Base-by-base conservation (phyloP, 108 stramenopile genomes). In the Epithemia pelagica region DNA sequence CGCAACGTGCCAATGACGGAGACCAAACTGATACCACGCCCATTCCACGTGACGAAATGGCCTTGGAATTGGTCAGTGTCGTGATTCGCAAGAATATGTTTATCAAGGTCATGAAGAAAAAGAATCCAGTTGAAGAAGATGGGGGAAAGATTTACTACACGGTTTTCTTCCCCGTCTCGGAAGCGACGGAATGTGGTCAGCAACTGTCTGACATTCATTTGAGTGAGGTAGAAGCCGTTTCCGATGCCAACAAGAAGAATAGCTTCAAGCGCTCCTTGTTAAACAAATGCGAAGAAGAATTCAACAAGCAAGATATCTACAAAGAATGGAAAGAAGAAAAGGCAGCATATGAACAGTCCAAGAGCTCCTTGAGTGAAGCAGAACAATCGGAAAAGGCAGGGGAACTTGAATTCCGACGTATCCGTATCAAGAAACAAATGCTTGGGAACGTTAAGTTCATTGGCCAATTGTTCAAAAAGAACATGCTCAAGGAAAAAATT, bases 361-460 rank as follows among this genome's bases (percentile, higher is more conserved):
- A 90, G 73, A 37, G 46, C n/a, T 72, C 68, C 29, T 54, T 91
- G 30, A 86, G 82, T 37, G 89, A 83, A 28, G 68, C 83, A 10
- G 87, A 91, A 66, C 74, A 66, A 19, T 66, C 67, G 2, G 88
- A 89, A 52, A 78, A 78, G 26, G 87, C 84, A 52, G 91, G 82
- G 64, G 89, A 90, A 8, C 66, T 94, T 26, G 83, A 92, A 27
- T 85, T 90, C 60, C 78, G 86, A 30, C 74, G 92, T 33, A 92
- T 94, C 67, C 86, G 87, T 53, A 96, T 96, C 59, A 96, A 96
- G 87, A 94, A 94, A 73, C 92, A 91, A 60, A 89, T 88, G 88
- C 86, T 98, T 64, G 98, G 96, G 30, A 95, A 98, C 71, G 87
- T 96, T 70, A 88, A 89, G 61, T 97, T 98, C 74, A 96, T 98